phyloP scores from a whole-genome alignment of 768 basidiomycete species.

The Mycena pura region DNA sequence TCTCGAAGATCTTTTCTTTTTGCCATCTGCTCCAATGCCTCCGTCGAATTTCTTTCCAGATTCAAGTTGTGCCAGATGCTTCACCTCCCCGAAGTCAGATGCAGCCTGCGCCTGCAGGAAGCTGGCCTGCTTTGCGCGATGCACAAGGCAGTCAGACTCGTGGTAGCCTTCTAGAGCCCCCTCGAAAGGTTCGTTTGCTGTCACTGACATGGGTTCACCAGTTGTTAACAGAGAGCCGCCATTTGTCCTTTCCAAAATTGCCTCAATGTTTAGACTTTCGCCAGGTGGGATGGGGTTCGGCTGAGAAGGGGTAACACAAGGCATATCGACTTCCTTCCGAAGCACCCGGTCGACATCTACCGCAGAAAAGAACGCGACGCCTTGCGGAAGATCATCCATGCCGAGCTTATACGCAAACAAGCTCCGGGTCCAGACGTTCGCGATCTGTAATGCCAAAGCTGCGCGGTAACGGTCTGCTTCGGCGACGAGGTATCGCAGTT shows the following conservation, averaged over 20 bases:
- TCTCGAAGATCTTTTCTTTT: constrained; percentile 25
- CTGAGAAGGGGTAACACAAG: constrained; percentile 94
- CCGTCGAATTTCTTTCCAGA: constrained; percentile 51
- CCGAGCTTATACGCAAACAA: constrained; percentile 92
- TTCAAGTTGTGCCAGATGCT: constrained; percentile 63
- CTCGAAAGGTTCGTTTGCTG: constrained; percentile 25
- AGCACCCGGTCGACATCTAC: constrained; percentile 92
- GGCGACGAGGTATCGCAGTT: constrained; percentile 90
- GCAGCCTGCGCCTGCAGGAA: constrained; percentile 84
- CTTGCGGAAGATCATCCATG: constrained; percentile 94
- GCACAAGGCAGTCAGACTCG: constrained; percentile 65
- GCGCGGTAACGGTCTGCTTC: constrained; percentile 92
- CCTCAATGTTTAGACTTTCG: constrained; percentile 79
- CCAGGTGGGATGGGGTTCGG: constrained; percentile 83
- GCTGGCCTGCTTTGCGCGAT: constrained; percentile 66
- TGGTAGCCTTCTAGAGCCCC: constrained; percentile 58
- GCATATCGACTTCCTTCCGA: constrained; percentile 95
- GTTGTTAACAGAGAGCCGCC: constrained; percentile 71
- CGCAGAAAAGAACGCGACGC: constrained; percentile 96
- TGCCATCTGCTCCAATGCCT: constrained; percentile 33
- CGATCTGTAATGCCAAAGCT: constrained; percentile 91
- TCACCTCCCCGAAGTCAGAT: constrained; percentile 72
- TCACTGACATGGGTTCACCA: constrained; percentile 59
- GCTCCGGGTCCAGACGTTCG: constrained; percentile 94
- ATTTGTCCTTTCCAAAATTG: constrained; percentile 70